Evolutionary conservation across 257 asterid species (phyloP).

Genomic region (Primulina huaijiensis): DNA sequence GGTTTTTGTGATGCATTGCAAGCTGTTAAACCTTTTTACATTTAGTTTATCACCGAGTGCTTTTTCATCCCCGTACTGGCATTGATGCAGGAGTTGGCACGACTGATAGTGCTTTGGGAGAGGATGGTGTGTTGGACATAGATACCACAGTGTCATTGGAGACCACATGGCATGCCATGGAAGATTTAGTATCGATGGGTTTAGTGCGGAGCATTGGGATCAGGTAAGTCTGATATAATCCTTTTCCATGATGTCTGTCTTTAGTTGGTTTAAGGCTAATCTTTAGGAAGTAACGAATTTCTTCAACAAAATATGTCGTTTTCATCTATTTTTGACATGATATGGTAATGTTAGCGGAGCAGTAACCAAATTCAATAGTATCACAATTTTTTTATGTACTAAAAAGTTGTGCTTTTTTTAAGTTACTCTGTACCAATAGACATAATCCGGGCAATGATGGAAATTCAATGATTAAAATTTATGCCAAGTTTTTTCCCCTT

Average conservation of each 20-base stretch:
- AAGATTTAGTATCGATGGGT: conserved; percentile 52
- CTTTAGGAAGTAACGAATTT: too few species aligned
- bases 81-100: conserved; percentile 48
- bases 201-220: conserved; percentile 66
- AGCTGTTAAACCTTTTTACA: background rate
- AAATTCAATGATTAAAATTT: too few species aligned
- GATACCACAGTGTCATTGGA: conserved; percentile 60
- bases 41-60: background rate
- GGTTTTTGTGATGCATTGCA: background rate
- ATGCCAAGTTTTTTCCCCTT: too few species aligned
- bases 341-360: background rate
- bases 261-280: background rate
- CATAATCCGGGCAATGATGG: background rate
- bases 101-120: conserved; percentile 55
- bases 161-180: conserved; percentile 71
- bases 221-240: conserved; percentile 31
- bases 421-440: background rate
- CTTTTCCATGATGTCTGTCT: background rate
- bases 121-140: conserved; percentile 58
- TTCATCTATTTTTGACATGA: background rate
- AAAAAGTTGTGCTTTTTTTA: background rate
- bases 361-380: background rate
- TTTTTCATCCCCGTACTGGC: background rate
- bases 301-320: too few species aligned
- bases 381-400: background rate